phyloP scores from a whole-genome alignment of 805 yeast species.

The Candida suzukii region DNA sequence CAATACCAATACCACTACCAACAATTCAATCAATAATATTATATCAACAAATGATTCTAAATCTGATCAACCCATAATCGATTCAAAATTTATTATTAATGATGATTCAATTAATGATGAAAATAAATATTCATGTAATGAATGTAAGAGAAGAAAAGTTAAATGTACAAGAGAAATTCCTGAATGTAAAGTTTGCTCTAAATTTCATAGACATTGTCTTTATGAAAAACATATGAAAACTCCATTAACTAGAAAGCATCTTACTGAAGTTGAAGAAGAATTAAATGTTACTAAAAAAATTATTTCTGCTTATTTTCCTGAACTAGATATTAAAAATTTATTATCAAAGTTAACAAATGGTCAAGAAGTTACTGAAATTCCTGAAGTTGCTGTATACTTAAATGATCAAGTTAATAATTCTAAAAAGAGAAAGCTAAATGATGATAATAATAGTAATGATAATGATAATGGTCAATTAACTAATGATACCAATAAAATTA shows the following conservation, averaged over 20 bases:
- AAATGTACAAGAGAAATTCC: conserved; percentile 11
- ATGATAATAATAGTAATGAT: too few species aligned
- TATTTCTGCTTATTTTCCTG: conserved; percentile 2
- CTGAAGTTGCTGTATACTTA: conserved; percentile 1
- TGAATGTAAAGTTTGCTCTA: conserved; percentile 6
- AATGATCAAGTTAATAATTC: background rate
- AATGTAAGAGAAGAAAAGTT: conserved; percentile 9
- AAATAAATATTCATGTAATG: conserved; percentile 8
- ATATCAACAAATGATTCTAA: background rate
- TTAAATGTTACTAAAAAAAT: conserved; percentile 5
- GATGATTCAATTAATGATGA: background rate
- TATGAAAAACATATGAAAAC: conserved; percentile 7
- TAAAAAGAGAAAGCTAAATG: too few species aligned
- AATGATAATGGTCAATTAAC: too few species aligned
- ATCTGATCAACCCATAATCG: background rate
- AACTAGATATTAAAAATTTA: conserved; percentile 3
- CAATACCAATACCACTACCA: too few species aligned
- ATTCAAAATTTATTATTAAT: background rate
- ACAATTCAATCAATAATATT: too few species aligned
- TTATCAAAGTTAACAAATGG: conserved; percentile 6
- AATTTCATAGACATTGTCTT: conserved; percentile 9
- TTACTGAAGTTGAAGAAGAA: conserved; percentile 11
- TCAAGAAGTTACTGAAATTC: conserved; percentile 3
- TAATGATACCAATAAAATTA: too few species aligned
- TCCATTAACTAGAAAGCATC: conserved; percentile 10